Percentiles rank a stretch among this genome's conserved stretches.
These are phyloP conservation scores for Alternaria brassicae DNA, from an alignment of 2,329 filamentous ascomycete species.

Conservation along the genomic window DNA sequence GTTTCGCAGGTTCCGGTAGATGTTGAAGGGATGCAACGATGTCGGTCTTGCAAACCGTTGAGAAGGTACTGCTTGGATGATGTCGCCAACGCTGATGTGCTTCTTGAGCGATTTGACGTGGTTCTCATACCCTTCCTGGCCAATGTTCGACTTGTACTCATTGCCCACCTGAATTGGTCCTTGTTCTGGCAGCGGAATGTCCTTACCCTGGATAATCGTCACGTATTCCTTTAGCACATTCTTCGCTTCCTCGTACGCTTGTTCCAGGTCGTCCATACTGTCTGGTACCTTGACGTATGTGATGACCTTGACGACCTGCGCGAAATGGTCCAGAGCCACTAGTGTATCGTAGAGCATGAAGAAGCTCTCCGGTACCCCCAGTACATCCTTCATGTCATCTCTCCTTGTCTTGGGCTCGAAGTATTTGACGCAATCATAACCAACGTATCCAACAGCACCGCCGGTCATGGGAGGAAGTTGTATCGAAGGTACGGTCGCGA, in stretches of 20 bases:
- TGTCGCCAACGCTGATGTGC: conserved; percentile 90
- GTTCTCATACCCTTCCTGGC: conserved; percentile 84
- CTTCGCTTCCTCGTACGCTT: conserved; percentile 73
- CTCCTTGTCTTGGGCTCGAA: conserved; percentile 97
- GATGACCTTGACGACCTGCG: conserved; percentile 88
- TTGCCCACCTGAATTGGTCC: conserved; percentile 74
- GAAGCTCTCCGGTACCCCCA: conserved; percentile 88
- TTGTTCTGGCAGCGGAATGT: conserved; percentile 80
- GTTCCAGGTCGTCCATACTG: conserved; percentile 62
- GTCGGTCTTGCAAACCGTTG: conserved; percentile 92
- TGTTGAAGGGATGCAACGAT: conserved; percentile 93
- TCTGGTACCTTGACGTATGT: conserved; percentile 80
- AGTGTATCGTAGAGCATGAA: conserved; percentile 98
- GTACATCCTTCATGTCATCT: conserved; percentile 83
- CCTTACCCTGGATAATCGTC: conserved; percentile 72
- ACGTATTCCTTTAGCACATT: conserved; percentile 71
- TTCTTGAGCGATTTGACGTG: conserved; percentile 87
- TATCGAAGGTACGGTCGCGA: conserved; percentile 83
- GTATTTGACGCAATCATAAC: conserved; percentile 96
- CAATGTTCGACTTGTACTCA: conserved; percentile 91
- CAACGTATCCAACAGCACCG: conserved; percentile 94
- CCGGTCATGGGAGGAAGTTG: conserved; percentile 85
- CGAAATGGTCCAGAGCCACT: conserved; percentile 93
- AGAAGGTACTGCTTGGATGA: conserved; percentile 96
- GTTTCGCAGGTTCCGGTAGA: conserved; percentile 94